phyloP scores from a whole-genome alignment of 345 rosid genomes.

The Chamaenerion angustifolium region DNA sequence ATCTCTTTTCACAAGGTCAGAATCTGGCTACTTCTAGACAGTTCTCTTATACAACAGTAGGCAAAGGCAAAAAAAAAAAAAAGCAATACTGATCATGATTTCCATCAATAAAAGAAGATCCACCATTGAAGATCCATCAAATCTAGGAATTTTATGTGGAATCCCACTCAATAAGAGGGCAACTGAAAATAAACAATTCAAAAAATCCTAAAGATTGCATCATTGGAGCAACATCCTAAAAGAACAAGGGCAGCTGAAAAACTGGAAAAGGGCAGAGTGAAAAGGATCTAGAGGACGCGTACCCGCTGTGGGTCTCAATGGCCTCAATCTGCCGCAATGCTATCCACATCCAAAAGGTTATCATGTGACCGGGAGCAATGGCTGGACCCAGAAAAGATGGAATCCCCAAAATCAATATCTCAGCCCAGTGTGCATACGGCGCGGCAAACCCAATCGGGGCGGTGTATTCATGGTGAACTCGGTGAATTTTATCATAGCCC shows the following conservation, averaged over 20 bases:
- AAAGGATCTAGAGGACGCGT: constrained; percentile 12
- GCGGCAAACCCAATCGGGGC: constrained; percentile 86
- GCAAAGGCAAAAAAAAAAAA: neutral
- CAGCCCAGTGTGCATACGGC: constrained; percentile 93
- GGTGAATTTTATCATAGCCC: constrained; percentile 90
- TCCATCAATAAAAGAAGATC: constrained; percentile 4
- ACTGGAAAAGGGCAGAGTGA: neutral
- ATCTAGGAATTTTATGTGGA: neutral
- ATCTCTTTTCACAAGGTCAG: no score
- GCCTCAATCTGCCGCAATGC: constrained; percentile 83
- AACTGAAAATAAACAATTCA: no score
- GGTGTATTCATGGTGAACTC: constrained; percentile 74
- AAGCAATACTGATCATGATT: neutral
- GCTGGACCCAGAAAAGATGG: constrained; percentile 93
- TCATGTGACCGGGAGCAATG: constrained; percentile 86
- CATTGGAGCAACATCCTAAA: neutral
- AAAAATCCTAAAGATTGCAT: neutral
- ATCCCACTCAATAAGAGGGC: neutral
- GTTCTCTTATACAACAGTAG: neutral
- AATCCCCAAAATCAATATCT: constrained; percentile 74
- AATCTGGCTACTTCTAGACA: neutral
- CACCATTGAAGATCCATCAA: constrained; percentile 3
- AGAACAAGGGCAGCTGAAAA: constrained; percentile 4
- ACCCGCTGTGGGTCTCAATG: constrained; percentile 95
- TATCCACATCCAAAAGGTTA: constrained; percentile 85